A percentile compares a stretch with the other conserved stretches of the same genome.
Evolutionary conservation across 371 early-diverging fungal species (phyloP).

Genomic region (Rhizopus arrhizus): DNA sequence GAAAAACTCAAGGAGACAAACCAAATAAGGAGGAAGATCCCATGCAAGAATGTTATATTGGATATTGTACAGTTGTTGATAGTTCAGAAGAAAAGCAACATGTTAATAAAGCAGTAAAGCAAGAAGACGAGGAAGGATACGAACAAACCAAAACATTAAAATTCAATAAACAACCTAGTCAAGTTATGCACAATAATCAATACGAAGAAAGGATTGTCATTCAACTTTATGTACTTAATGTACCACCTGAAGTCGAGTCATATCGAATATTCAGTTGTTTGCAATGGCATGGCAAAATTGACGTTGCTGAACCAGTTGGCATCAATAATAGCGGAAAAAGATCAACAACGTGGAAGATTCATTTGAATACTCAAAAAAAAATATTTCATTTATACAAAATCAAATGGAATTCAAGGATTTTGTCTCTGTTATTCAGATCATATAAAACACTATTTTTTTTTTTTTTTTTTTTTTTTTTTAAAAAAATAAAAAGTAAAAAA

Average conservation of each 20-base stretch:
- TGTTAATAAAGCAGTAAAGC: too few relatives aligned
- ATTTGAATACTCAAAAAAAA: neutral
- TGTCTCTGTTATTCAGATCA: neutral
- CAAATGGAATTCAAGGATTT: neutral
- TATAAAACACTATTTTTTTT: neutral
- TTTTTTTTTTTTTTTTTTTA: neutral
- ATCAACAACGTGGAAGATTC: neutral
- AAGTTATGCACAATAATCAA: neutral
- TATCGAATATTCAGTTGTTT: slow-evolving; percentile 8
- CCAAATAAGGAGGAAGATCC: too few relatives aligned
- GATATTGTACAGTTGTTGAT: too few relatives aligned
- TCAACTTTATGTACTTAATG: slow-evolving; percentile 4
- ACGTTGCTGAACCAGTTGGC: neutral
- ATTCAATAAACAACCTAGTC: neutral
- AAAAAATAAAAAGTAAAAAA: neutral
- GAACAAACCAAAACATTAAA: too few relatives aligned
- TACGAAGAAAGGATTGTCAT: neutral
- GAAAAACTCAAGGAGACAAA: too few relatives aligned
- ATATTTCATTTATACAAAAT: neutral
- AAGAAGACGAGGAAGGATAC: too few relatives aligned
- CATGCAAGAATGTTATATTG: too few relatives aligned
- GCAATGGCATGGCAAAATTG: slow-evolving; percentile 8
- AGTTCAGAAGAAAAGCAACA: too few relatives aligned
- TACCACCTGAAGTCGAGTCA: neutral
- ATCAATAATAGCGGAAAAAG: neutral